Base-by-base conservation (phyloP, 495 filamentous ascomycete genomes). In the Xylaria cubensis region DNA sequence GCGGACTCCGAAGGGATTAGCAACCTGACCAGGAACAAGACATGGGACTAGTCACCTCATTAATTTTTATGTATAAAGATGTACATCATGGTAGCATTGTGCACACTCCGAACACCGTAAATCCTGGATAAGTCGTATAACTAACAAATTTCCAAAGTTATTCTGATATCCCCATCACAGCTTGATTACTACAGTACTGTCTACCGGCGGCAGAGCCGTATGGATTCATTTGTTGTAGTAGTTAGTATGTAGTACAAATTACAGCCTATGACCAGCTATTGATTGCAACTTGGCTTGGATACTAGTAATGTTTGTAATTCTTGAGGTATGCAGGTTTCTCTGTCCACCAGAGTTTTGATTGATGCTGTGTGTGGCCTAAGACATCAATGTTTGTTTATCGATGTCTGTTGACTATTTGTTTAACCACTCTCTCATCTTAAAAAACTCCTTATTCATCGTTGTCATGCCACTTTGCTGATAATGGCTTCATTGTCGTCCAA, bases 1-100 rank as follows among this genome's bases (percentile, higher is more conserved):
- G 69, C 50, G 69, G 69, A 71, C 59, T 56, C 50, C 39, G 69
- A 53, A 71, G 59, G 69, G 69, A 71, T 71, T 71, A 10, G 62
- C 55, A 34, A 64, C 34, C 15, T 64, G 50, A 56, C 50, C 36
- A 44, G 65, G 65, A 56, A 56, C 50, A 36, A 29, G 65, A 50
- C 65, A 67, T 67, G 34, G 65, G 65, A n/a, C 36, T n/a, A 51
- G 36, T 42, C 50, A 56, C 44, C 50, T 67, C 50, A 42, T 44
- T 44, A 67, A 67, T 56, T 29, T 29, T 67, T n/a, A 19, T 26
- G 61, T 44, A 34, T 42, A 42, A 64, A 44, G 17, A 29, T 34
- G 55, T 26, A 63, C 61, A 29, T 29, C 5, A 2, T 17, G 36
- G 61, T 44, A 24, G 44, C 61, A 44, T 62, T 44, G 61, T 64